A percentile compares a stretch with the other conserved stretches of the same genome.
Conservation (phyloP, 352 stramenopile species). For the Pythium phragmitis region DNA sequence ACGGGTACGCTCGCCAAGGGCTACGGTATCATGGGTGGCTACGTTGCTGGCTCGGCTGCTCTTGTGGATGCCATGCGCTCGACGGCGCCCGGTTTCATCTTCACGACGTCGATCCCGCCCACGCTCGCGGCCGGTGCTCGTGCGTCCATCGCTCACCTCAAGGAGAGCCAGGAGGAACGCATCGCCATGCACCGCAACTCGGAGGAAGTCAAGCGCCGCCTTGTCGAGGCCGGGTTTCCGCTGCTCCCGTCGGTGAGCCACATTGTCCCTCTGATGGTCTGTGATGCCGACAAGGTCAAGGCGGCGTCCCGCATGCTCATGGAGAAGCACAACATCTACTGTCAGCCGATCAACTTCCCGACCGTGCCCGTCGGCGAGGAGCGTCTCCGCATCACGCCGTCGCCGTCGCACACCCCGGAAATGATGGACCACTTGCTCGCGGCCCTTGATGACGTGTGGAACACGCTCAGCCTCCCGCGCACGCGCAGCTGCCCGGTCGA, state of each 20-base stretch:
- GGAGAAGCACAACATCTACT: slow-evolving; percentile 90
- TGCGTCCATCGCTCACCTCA: slow-evolving; percentile 81
- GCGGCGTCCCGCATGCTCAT: slow-evolving; percentile 87
- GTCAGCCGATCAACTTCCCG: slow-evolving; percentile 92
- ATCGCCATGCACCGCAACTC: slow-evolving; percentile 83
- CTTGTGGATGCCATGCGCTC: slow-evolving; percentile 88
- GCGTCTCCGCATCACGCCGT: slow-evolving; percentile 85
- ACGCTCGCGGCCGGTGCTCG: slow-evolving; percentile 80
- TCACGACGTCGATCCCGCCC: slow-evolving; percentile 88
- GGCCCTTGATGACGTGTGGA: slow-evolving; percentile 86
- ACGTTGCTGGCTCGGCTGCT: slow-evolving; percentile 82
- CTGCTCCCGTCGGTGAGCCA: slow-evolving; percentile 86
- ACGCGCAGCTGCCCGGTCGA: slow-evolving; percentile 29
- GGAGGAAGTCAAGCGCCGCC: slow-evolving; percentile 77
- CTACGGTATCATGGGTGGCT: slow-evolving; percentile 91
- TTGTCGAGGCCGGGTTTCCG: slow-evolving; percentile 83
- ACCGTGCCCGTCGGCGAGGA: slow-evolving; percentile 88
- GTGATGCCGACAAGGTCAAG: slow-evolving; percentile 88
- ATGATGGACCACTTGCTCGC: slow-evolving; percentile 87
- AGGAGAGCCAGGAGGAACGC: slow-evolving; percentile 82
- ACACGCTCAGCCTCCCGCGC: slow-evolving; percentile 74
- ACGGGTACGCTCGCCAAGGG: slow-evolving; percentile 90
- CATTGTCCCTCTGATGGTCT: slow-evolving; percentile 89
- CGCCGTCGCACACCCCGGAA: slow-evolving; percentile 83
- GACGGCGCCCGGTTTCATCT: slow-evolving; percentile 88